Conservation (phyloP, 225 moss, liverwort and hornwort species). For the Thuidium tamariscinum region DNA sequence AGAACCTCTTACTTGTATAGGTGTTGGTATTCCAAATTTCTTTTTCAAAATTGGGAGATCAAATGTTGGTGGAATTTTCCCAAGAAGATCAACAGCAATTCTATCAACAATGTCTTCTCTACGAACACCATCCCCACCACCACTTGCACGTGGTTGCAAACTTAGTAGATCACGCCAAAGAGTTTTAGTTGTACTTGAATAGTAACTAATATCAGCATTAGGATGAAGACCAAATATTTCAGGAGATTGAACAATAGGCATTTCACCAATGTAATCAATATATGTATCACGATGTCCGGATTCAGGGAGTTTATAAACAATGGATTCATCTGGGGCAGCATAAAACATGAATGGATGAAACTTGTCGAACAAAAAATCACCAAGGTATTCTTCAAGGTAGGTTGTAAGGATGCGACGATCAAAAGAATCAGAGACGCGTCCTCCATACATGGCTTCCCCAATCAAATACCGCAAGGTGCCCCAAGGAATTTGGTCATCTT, state of each 20-base stretch:
- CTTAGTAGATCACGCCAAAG: slow-evolving; percentile 76
- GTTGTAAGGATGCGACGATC: slow-evolving; percentile 80
- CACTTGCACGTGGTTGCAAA: slow-evolving; percentile 48
- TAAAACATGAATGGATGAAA: slow-evolving; percentile 89
- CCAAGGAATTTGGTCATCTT: slow-evolving; percentile 94
- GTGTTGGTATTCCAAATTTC: slow-evolving; percentile 58
- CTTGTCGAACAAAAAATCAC: slow-evolving; percentile 81
- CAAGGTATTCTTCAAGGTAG: slow-evolving; percentile 82
- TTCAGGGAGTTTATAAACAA: slow-evolving; percentile 57
- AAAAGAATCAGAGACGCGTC: slow-evolving; percentile 82
- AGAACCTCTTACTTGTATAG: slow-evolving; percentile 41
- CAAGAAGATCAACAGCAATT: slow-evolving; percentile 58
- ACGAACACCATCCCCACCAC: slow-evolving; percentile 41
- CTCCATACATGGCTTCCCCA: slow-evolving; percentile 97
- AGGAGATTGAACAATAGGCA: slow-evolving; percentile 84
- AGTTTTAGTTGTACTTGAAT: slow-evolving; percentile 68
- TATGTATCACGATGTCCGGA: slow-evolving; percentile 45
- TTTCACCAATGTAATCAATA: slow-evolving; percentile 40
- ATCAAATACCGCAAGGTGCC: slow-evolving; percentile 79
- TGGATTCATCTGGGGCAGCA: slow-evolving; percentile 1
- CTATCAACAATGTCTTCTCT: slow-evolving; percentile 64
- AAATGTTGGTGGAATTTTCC: slow-evolving; percentile 62
- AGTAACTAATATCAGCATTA: slow-evolving; percentile 90
- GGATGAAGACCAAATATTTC: slow-evolving; percentile 88
- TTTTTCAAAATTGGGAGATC: slow-evolving; percentile 73